Evolutionary conservation across 2,329 filamentous ascomycete genomes (phyloP).

Genomic region (Penicillium sp.): DNA sequence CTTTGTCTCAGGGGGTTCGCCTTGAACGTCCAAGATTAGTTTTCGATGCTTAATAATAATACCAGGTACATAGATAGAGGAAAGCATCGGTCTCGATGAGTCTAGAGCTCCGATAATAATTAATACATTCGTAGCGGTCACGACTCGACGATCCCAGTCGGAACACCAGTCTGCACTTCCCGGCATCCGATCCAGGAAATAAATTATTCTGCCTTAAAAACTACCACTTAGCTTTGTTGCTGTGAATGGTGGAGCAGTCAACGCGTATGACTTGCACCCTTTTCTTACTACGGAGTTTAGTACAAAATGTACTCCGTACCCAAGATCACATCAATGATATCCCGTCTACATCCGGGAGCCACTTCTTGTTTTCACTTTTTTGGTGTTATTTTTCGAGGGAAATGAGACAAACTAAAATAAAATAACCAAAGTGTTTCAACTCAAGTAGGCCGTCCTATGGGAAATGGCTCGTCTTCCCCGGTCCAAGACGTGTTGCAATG

Average conservation of each 20-base stretch:
- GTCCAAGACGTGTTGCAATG: constrained; percentile 11
- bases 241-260: constrained; percentile 12
- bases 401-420: background rate
- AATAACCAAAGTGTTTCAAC: constrained; percentile 2
- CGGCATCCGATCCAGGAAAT: constrained; percentile 8
- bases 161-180: constrained; percentile 1
- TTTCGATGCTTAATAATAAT: constrained; percentile 2
- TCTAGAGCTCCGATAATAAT: constrained; percentile 10
- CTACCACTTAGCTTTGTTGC: background rate
- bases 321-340: constrained; percentile 9
- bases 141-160: constrained; percentile 8
- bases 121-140: constrained; percentile 2
- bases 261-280: constrained; percentile 4
- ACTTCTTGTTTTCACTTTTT: background rate
- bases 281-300: background rate
- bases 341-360: constrained; percentile 14
- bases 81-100: background rate
- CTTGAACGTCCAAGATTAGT: constrained; percentile 7
- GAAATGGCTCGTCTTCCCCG: constrained; percentile 1
- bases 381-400: background rate
- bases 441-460: constrained; percentile 6
- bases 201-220: constrained; percentile 13
- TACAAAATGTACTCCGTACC: background rate
- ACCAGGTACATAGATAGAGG: background rate
- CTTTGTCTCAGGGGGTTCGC: constrained; percentile 9